phyloP scores from a whole-genome alignment of 1,139 yeast genomes.

The Taiozyma sp. region DNA sequence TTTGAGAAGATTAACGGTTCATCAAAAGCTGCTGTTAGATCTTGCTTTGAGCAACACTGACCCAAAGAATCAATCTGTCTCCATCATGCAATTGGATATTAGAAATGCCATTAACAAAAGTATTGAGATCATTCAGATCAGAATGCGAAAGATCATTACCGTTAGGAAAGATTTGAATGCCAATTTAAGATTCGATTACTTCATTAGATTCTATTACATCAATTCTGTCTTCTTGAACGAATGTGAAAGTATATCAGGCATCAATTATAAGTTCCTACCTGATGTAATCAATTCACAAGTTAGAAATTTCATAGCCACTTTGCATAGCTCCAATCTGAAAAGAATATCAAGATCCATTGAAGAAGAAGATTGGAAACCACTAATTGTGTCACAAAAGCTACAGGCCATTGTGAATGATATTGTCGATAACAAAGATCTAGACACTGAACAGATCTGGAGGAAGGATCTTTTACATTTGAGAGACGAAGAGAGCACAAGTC shows the following conservation, averaged over 20 bases:
- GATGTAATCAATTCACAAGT: constrained; percentile 68
- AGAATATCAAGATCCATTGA: constrained; percentile 49
- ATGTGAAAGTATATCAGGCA: constrained; percentile 82
- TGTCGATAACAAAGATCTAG: constrained; percentile 43
- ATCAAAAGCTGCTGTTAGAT: constrained; percentile 76
- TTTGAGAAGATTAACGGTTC: constrained; percentile 66
- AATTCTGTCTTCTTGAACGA: constrained; percentile 71
- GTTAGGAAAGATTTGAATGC: constrained; percentile 76
- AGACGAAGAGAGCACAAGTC: constrained; percentile 4
- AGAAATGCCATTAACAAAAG: constrained; percentile 50
- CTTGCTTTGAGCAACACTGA: constrained; percentile 55
- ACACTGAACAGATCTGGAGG: constrained; percentile 32
- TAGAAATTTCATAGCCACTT: constrained; percentile 51
- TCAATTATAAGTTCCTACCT: constrained; percentile 55
- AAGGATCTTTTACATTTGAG: constrained; percentile 10
- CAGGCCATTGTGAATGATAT: constrained; percentile 57
- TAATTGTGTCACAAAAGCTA: constrained; percentile 40
- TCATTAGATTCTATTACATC: constrained; percentile 62
- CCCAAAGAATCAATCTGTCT: constrained; percentile 28
- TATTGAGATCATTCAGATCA: constrained; percentile 67
- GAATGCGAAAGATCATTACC: constrained; percentile 74
- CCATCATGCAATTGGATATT: constrained; percentile 60
- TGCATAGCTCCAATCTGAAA: constrained; percentile 47
- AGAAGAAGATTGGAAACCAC: constrained; percentile 78
- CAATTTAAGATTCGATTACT: constrained; percentile 47